phyloP scores from a whole-genome alignment of 1,284 basidiomycete genomes.

The Cerioporus squamosus region DNA sequence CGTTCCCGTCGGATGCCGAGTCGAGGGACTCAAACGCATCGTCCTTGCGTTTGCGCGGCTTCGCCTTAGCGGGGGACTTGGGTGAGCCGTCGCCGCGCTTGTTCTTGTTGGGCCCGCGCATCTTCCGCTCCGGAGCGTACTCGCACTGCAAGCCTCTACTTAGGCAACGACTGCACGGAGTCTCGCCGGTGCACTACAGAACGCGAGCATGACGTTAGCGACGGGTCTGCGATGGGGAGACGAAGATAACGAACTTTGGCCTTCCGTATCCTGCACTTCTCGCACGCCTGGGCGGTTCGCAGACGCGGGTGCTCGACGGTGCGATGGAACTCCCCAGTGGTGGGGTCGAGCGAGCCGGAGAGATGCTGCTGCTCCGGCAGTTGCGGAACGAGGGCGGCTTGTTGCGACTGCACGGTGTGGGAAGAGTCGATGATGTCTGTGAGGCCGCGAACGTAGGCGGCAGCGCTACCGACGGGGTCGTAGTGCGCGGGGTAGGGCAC shows the following conservation, averaged over 20 bases:
- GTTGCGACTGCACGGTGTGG: slow-evolving; percentile 20
- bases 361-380: slow-evolving; percentile 29
- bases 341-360: slow-evolving; percentile 60
- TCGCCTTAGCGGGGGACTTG: no score
- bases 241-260: slow-evolving; percentile 39
- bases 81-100: slow-evolving; percentile 28
- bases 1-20: slow-evolving; percentile 22
- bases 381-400: not conserved
- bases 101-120: slow-evolving; percentile 64
- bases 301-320: slow-evolving; percentile 62
- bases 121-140: slow-evolving; percentile 61
- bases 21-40: not conserved
- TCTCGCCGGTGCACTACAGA: slow-evolving; percentile 45
- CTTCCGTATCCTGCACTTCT: slow-evolving; percentile 48
- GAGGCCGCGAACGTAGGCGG: slow-evolving; percentile 14
- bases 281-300: slow-evolving; percentile 46
- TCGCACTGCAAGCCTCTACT: slow-evolving; percentile 41
- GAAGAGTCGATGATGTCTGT: slow-evolving; percentile 19
- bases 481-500: slow-evolving; percentile 1
- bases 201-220: not conserved
- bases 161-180: slow-evolving; percentile 43
- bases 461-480: slow-evolving; percentile 8
- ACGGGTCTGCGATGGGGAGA: not conserved
- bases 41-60: slow-evolving; percentile 7
- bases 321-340: slow-evolving; percentile 62